Base-by-base conservation (phyloP, 306 rosid genomes). In the Argentina anserina region DNA sequence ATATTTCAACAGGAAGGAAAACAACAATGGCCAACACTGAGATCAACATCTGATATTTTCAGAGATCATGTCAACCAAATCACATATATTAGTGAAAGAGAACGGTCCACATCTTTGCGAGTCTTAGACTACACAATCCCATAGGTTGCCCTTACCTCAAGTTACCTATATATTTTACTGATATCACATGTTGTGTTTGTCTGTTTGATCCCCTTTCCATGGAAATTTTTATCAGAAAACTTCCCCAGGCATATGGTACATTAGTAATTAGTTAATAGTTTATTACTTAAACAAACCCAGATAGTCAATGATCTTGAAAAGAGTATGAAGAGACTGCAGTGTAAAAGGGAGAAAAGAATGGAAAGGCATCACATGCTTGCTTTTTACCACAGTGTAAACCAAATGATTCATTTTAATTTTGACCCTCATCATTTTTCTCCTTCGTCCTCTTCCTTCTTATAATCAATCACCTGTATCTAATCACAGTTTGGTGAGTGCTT, bases 251-350 rank as follows among this genome's bases (percentile, higher is more conserved):
- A 41, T 53, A 9, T 49, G 45, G 31, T 33, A 21, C 37, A 73
- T 33, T 33, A 33, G 36, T 33, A 33, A 33, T 43, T 47, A 50
- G 53, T 65, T 39, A 18, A 60, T 3, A n/a, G n/a, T n/a, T n/a
- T n/a, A n/a, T n/a, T n/a, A 28, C 34, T 14, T 25, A 53, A 37
- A 71, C 55, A 61, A 45, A 64, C 55, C 42, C 66, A 18, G 58
- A 77, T 66, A 3, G 80, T 82, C 85, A 78, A 81, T 64, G 76
- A 79, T 80, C 40, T 74, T 26, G 62, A 63, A 72, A 47, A 46
- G 46, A 64, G 37, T 31, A 3, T 7, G 2, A 69, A 56, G 40
- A 17, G 11, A 53, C 39, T 34, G 71, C 25, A 40, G 69, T 71
- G 49, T 67, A 21, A 64, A 72, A 53, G 69, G 58, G 71, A 4